Conservation (phyloP, 345 rosid genomes). For the Hevea brasiliensis region DNA sequence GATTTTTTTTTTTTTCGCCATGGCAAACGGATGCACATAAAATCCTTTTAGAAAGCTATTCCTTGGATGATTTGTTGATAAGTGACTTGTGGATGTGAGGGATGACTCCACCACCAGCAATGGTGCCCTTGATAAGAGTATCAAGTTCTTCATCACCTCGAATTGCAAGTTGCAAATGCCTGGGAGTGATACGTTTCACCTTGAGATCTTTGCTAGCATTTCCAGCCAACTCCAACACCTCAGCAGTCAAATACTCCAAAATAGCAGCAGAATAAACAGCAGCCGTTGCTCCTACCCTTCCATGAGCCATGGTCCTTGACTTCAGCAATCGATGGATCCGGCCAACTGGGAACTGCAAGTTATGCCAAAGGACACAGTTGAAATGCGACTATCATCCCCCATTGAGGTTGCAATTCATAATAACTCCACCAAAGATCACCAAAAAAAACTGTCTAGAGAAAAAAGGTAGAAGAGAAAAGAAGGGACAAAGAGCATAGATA, state of each 20-base stretch:
- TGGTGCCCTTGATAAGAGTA: conserved; percentile 8
- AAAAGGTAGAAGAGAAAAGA: too few species aligned
- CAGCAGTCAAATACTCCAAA: conserved; percentile 19
- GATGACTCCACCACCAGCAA: conserved; percentile 23
- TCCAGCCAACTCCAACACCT: conserved; percentile 15
- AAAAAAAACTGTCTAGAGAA: neutral
- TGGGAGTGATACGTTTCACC: conserved; percentile 12
- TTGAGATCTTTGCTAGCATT: conserved; percentile 13
- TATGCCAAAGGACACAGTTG: neutral
- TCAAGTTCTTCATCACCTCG: conserved; percentile 23
- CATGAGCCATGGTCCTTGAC: conserved; percentile 14
- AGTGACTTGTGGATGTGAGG: conserved; percentile 19
- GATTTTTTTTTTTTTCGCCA: neutral
- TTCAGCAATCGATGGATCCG: conserved; percentile 19
- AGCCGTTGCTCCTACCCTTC: conserved; percentile 20
- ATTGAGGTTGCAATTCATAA: neutral
- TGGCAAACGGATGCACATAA: neutral
- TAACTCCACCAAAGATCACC: neutral
- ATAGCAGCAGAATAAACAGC: conserved; percentile 21
- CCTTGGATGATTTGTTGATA: conserved; percentile 14
- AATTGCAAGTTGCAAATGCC: conserved; percentile 20
- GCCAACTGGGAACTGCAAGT: conserved; percentile 21
- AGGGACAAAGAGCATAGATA: too few species aligned
- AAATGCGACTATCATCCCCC: neutral
- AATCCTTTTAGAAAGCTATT: neutral